phyloP scores from a whole-genome alignment of 129 eudicot genomes.

The Saposhnikovia divaricata region DNA sequence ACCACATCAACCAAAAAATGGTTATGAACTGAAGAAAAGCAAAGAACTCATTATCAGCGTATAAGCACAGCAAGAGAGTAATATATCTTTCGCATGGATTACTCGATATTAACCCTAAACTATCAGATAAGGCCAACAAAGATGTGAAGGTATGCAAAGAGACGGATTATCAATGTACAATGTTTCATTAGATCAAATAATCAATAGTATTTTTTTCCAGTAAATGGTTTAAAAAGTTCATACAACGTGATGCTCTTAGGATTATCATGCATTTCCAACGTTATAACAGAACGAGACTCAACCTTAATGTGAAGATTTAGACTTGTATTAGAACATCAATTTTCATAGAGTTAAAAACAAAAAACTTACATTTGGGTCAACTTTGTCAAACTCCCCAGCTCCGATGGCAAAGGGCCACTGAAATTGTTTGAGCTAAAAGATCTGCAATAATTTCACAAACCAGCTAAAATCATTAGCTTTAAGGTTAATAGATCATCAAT shows the following conservation, averaged over 20 bases:
- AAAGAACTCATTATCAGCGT: neutral
- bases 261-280: neutral
- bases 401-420: constrained; percentile 65
- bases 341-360: neutral
- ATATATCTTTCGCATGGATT: neutral
- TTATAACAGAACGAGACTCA: neutral
- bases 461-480: neutral
- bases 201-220: neutral
- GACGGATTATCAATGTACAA: neutral
- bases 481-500: neutral
- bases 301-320: neutral
- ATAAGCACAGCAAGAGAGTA: neutral
- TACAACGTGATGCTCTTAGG: neutral
- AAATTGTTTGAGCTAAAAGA: constrained; percentile 50
- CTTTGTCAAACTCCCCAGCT: constrained; percentile 44
- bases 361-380: constrained; percentile 52
- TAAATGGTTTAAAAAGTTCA: neutral
- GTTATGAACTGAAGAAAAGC: neutral
- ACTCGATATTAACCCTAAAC: neutral
- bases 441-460: constrained; percentile 21
- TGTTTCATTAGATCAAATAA: neutral
- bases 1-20: neutral
- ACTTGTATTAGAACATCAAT: neutral
- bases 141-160: neutral
- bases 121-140: neutral